These are phyloP conservation scores for Catharanthus roseus DNA, from an alignment of 257 asterid species.

Conservation along the genomic window DNA sequence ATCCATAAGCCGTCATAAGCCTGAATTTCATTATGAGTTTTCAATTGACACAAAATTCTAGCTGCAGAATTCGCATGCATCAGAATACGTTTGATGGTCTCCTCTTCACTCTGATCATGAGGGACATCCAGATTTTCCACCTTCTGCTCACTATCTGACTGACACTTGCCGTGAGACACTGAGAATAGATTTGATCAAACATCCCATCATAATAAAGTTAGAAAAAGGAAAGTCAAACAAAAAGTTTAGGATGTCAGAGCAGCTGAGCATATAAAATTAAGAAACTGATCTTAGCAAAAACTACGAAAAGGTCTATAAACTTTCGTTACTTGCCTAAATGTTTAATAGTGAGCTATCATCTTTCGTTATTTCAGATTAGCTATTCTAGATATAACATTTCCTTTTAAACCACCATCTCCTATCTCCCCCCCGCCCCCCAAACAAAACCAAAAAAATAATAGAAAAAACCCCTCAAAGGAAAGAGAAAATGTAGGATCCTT, in stretches of 20 bases:
- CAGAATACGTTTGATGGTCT: conserved; percentile 37
- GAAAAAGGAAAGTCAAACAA: background rate
- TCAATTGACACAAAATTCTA: conserved; percentile 43
- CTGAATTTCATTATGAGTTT: conserved; percentile 35
- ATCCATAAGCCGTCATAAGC: conserved; percentile 34
- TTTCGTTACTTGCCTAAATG: background rate
- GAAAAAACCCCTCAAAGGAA: background rate
- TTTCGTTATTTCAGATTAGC: background rate
- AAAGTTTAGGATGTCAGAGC: background rate
- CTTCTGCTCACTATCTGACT: conserved; percentile 24
- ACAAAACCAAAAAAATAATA: no score
- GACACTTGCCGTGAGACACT: conserved; percentile 62
- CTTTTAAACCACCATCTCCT: no score
- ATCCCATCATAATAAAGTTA: conserved; percentile 7
- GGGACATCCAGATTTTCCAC: conserved; percentile 28
- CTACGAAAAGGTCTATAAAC: background rate
- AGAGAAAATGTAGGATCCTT: background rate
- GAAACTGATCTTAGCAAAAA: no score
- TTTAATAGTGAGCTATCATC: background rate
- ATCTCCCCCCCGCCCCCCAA: no score
- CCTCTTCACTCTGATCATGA: conserved; percentile 36
- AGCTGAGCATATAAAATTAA: background rate
- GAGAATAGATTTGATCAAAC: conserved; percentile 12
- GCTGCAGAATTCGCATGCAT: conserved; percentile 60
- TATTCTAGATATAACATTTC: background rate